phyloP scores from a whole-genome alignment of 163 green algal species.

The Scenedesmus sp. region DNA sequence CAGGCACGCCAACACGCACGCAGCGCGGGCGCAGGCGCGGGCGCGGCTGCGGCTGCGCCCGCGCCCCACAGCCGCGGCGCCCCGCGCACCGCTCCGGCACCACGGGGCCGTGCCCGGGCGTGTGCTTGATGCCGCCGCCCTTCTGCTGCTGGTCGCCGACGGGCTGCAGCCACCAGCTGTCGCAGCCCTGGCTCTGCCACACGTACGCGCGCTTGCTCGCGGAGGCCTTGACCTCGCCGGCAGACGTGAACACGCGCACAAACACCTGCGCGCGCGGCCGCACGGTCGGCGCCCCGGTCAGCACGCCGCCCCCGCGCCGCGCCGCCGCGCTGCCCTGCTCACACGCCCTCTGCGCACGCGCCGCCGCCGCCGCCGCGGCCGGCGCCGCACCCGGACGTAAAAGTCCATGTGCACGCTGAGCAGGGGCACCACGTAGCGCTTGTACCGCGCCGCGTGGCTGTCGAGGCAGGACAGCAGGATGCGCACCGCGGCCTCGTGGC shows the following conservation, averaged over 20 bases:
- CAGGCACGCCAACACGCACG: background rate
- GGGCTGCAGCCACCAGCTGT: slow-evolving; percentile 65
- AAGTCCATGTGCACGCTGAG: slow-evolving; percentile 97
- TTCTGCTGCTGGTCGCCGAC: slow-evolving; percentile 55
- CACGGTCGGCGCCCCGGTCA: background rate
- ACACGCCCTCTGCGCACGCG: too few relatives aligned
- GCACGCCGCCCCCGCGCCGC: too few relatives aligned
- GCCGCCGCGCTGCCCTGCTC: slow-evolving; percentile 46
- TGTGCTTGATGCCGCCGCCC: slow-evolving; percentile 66
- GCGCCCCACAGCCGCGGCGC: too few relatives aligned
- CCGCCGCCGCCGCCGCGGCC: too few relatives aligned
- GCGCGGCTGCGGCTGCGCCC: too few relatives aligned
- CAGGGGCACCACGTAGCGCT: slow-evolving; percentile 93
- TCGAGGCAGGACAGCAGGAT: slow-evolving; percentile 95
- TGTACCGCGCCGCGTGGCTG: slow-evolving; percentile 80
- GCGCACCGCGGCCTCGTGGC: slow-evolving; percentile 94
- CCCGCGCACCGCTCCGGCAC: slow-evolving; percentile 53
- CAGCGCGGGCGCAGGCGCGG: background rate
- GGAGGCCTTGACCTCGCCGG: slow-evolving; percentile 77
- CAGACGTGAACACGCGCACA: slow-evolving; percentile 71
- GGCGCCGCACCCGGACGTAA: slow-evolving; percentile 86
- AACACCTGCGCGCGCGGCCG: slow-evolving; percentile 25
- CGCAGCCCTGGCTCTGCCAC: slow-evolving; percentile 89
- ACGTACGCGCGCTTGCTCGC: slow-evolving; percentile 88
- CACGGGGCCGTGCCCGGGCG: slow-evolving; percentile 67